Evolutionary conservation across 164 flowering plant species (phyloP).

Genomic region (grape (Vitis vinifera)): DNA sequence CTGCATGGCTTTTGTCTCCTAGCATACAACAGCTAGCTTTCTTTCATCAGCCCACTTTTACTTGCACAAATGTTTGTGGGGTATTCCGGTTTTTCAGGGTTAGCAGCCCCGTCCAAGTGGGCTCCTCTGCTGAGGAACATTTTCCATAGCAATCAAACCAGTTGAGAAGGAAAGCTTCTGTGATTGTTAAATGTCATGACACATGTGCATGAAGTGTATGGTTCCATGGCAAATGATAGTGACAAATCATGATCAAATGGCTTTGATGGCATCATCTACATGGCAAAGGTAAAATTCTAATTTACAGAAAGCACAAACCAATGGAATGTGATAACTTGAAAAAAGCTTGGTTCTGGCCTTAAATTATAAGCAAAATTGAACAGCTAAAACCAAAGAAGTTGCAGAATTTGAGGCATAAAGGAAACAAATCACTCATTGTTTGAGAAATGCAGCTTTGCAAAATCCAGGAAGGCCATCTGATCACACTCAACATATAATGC

Average conservation of each 20-base stretch:
- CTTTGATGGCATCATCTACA: not conserved
- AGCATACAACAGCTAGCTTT: constrained; percentile 6
- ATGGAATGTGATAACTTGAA: not conserved
- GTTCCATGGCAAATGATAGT: not conserved
- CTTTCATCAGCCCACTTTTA: constrained; percentile 2
- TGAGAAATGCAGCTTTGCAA: not conserved
- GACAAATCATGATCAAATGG: too few species aligned
- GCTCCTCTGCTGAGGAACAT: not conserved
- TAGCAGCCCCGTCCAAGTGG: not conserved
- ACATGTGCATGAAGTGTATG: not conserved
- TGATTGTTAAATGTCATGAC: constrained; percentile 2
- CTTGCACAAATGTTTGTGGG: constrained; percentile 15
- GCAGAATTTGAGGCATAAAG: constrained; percentile 2
- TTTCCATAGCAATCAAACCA: not conserved
- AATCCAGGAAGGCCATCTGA: too few species aligned
- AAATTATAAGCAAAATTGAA: too few species aligned
- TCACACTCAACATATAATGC: too few species aligned
- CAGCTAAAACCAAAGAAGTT: not conserved
- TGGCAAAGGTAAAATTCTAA: not conserved
- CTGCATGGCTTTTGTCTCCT: constrained; percentile 3
- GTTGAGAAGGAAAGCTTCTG: constrained; percentile 4
- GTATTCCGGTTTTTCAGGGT: not conserved
- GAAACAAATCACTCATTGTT: not conserved
- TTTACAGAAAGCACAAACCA: too few species aligned
- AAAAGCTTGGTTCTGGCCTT: not conserved